Evolutionary conservation across 2,329 filamentous ascomycete genomes (phyloP).

Genomic region (Diaporthe citrichinensis): DNA sequence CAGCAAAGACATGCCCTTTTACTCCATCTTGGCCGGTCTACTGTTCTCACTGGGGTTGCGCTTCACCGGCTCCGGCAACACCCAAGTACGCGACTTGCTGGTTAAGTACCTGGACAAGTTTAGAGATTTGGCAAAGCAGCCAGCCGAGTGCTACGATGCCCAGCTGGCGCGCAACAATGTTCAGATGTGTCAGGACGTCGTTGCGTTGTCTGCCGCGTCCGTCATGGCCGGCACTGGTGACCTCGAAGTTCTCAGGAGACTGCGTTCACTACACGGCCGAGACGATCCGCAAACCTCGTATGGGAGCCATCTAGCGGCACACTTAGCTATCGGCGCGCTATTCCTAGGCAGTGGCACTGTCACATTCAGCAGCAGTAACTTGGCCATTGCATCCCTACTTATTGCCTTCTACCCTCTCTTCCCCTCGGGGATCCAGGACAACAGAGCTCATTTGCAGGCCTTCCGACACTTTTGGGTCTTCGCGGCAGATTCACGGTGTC

Average conservation of each 20-base stretch:
- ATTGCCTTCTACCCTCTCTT: slow-evolving; percentile 96
- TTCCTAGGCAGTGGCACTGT: slow-evolving; percentile 94
- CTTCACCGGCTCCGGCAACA: slow-evolving; percentile 80
- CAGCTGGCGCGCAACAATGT: slow-evolving; percentile 87
- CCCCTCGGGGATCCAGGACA: slow-evolving; percentile 90
- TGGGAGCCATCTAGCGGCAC: slow-evolving; percentile 92
- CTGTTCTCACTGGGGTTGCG: slow-evolving; percentile 85
- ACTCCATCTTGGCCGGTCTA: slow-evolving; percentile 90
- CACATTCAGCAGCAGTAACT: slow-evolving; percentile 89
- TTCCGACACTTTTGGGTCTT: slow-evolving; percentile 98
- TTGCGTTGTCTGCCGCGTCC: slow-evolving; percentile 85
- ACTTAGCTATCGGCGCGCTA: slow-evolving; percentile 90
- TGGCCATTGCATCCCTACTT: slow-evolving; percentile 87
- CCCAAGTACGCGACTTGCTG: slow-evolving; percentile 82
- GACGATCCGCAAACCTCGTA: slow-evolving; percentile 89
- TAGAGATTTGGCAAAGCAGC: slow-evolving; percentile 80
- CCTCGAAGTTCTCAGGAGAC: slow-evolving; percentile 83
- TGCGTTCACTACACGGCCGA: slow-evolving; percentile 89
- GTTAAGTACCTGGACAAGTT: slow-evolving; percentile 89
- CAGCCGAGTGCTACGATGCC: slow-evolving; percentile 78
- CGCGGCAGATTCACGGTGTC: slow-evolving; percentile 88
- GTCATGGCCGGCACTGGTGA: slow-evolving; percentile 98
- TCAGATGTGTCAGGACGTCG: slow-evolving; percentile 89
- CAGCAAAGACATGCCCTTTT: slow-evolving; percentile 90
- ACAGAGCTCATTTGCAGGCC: slow-evolving; percentile 93